Evolutionary conservation across 441 rosid genomes (phyloP), one percentile per base, ranked within the genome.

Genomic region (Cnidoscolus chayamansa): DNA sequence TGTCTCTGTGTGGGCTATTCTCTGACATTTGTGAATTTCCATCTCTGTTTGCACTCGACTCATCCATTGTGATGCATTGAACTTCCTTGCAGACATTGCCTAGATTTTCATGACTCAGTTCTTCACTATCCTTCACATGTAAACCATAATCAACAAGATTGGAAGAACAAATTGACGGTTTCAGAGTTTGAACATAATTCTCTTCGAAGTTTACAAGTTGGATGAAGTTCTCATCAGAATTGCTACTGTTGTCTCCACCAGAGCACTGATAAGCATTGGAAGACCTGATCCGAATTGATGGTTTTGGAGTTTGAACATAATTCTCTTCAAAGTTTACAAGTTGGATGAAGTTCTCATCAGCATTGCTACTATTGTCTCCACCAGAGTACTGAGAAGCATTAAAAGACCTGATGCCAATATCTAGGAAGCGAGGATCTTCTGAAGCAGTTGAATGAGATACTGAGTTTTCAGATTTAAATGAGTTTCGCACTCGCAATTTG

Each of bases 401-500:
- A 63, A 80, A 82, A 53, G 88, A 76, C 74, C 83, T 75, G 67
- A 77, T 72, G 66, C 84, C 74, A 59, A 73, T 66, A 72, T 74
- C 79, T 54, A 81, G 61, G 63, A 66, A 69, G 12, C 50, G 81
- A 66, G 80, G 78, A 65, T 81, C 84, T 49, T 66, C 82, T 20
- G 73, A 60, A 68, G 70, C 48, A 55, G 79, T 80, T 70, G 76
- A 71, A 67, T 78, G 86, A 54, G 86, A 77, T 75, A 74, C 60
- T 54, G 85, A 74, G 76, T 67, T 75, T 60, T 81, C 90, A 67
- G 82, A 87, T 72, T 78, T 92, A 89, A 89, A 89, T 56, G 98
- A 87, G 68, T 73, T 80, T 55, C 83, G 89, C 76, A 91, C 90
- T n/a, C 90, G 86, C 78, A 90, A 78, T 79, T 86, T 86, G 47